phyloP scores from a whole-genome alignment of 306 rosid species.

The Acacia confusa region DNA sequence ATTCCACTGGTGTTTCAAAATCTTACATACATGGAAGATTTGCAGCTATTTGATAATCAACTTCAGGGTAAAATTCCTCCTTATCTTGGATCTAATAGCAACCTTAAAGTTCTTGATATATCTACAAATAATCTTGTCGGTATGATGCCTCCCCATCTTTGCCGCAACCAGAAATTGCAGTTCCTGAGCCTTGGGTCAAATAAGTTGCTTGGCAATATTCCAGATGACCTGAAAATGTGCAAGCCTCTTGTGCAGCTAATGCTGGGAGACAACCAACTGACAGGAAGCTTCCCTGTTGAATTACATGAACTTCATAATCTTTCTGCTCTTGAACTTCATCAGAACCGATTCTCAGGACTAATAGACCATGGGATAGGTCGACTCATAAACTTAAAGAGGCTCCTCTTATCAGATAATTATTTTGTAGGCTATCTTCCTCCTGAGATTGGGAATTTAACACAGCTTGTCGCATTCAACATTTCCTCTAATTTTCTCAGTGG shows the following conservation, averaged over 20 bases:
- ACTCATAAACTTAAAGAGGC: constrained; percentile 54
- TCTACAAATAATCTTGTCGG: constrained; percentile 67
- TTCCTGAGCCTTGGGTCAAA: constrained; percentile 80
- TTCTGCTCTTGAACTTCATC: constrained; percentile 63
- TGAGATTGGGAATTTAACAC: constrained; percentile 58
- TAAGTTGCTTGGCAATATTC: constrained; percentile 65
- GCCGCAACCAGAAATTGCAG: constrained; percentile 51
- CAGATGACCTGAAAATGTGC: constrained; percentile 61
- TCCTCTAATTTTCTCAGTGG: constrained; percentile 62
- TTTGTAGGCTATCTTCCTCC: constrained; percentile 62
- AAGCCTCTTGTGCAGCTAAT: constrained; percentile 70
- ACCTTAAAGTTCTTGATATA: constrained; percentile 64
- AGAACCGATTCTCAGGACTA: constrained; percentile 57
- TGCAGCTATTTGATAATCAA: constrained; percentile 72
- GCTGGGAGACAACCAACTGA: constrained; percentile 62
- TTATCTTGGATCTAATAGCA: constrained; percentile 52
- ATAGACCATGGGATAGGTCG: constrained; percentile 58
- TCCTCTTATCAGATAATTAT: constrained; percentile 60
- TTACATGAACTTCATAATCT: constrained; percentile 61
- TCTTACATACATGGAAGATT: constrained; percentile 56
- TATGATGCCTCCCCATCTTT: constrained; percentile 62
- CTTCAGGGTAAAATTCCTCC: constrained; percentile 77
- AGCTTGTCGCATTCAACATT: constrained; percentile 64
- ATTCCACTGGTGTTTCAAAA: constrained; percentile 69
- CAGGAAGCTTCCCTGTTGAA: constrained; percentile 68